phyloP scores from a whole-genome alignment of 208 protist genomes.

The Strigomonas galati region DNA sequence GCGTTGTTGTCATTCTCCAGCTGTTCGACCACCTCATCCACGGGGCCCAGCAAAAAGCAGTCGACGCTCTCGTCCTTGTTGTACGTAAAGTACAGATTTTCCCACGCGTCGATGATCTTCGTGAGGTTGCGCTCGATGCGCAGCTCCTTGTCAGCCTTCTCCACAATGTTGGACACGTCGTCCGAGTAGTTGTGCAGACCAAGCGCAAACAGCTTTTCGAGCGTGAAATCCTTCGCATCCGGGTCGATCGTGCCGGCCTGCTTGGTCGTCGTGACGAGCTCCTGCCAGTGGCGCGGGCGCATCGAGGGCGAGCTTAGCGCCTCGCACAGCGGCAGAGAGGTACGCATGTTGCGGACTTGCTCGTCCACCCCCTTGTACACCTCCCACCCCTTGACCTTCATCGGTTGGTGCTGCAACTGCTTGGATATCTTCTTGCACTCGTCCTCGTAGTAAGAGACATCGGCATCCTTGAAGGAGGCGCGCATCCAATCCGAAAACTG shows the following conservation, averaged over 20 bases:
- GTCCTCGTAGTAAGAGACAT: constrained; percentile 90
- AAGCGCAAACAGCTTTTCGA: constrained; percentile 95
- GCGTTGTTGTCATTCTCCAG: constrained; percentile 95
- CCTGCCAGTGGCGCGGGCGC: constrained; percentile 95
- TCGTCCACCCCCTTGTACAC: constrained; percentile 92
- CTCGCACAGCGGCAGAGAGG: constrained; percentile 89
- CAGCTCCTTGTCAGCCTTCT: constrained; percentile 96
- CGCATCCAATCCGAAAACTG: constrained; percentile 94
- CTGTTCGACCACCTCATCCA: constrained; percentile 95
- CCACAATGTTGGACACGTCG: constrained; percentile 96
- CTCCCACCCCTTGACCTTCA: constrained; percentile 94
- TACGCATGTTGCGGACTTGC: constrained; percentile 94
- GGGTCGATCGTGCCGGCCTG: constrained; percentile 89
- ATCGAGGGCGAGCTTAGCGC: constrained; percentile 94
- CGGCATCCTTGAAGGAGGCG: constrained; percentile 93
- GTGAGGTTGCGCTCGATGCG: constrained; percentile 96
- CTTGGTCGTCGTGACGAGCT: constrained; percentile 93
- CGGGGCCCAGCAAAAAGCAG: constrained; percentile 84
- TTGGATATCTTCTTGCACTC: constrained; percentile 94
- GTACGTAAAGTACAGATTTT: constrained; percentile 91
- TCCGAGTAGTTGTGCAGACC: constrained; percentile 97
- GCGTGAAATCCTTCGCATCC: constrained; percentile 87
- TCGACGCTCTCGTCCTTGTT: constrained; percentile 80
- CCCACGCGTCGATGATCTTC: constrained; percentile 96
- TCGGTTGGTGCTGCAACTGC: constrained; percentile 89